Evolutionary conservation across 805 yeast species (phyloP), one percentile per base, ranked within the genome.

Genomic region (Candida schatavii): DNA sequence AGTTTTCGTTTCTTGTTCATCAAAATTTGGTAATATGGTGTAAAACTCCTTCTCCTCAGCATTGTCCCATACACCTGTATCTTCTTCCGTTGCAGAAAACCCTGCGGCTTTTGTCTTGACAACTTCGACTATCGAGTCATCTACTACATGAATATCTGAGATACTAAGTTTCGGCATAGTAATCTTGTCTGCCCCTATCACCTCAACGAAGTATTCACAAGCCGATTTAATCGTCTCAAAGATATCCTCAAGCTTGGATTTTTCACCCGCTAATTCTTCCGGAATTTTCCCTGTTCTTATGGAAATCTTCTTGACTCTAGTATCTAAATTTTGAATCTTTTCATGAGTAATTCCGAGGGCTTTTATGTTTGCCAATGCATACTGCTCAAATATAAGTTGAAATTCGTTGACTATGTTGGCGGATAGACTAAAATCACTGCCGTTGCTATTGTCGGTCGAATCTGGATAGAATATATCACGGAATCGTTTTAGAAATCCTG

Each of bases 1-100:
- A 6, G 43, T 20, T 32, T 55, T 52, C 33, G 29, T 11, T 28
- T 25, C 17, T 18, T 37, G 10, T 35, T 57, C 57, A 3, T 63
- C 59, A 7, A 74, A 49, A 13, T 62, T 63, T 0, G 85, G 82
- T 15, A 81, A 60, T 1, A 63, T 70, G 23, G 76, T 78, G 55
- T 87, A 85, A 55, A 88, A 89, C 46, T 67, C 70, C 46, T 74
- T 72, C n/a, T 77, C 80, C 23, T 80, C 83, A 14, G 78, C 78
- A 42, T 74, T 80, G 30, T 78, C 85, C 95, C 95, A 88, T 32
- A 65, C 49, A 5, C 57, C 61, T 9, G 46, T 51, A 10, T 57
- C 61, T 25, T 55, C 60, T 15, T 62, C 61, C n/a, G n/a, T n/a
- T n/a, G n/a, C n/a, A n/a, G n/a, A n/a, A n/a, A n/a, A n/a, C n/a